Evolutionary conservation across 345 rosid species (phyloP).

Genomic region (Syzygium grande): DNA sequence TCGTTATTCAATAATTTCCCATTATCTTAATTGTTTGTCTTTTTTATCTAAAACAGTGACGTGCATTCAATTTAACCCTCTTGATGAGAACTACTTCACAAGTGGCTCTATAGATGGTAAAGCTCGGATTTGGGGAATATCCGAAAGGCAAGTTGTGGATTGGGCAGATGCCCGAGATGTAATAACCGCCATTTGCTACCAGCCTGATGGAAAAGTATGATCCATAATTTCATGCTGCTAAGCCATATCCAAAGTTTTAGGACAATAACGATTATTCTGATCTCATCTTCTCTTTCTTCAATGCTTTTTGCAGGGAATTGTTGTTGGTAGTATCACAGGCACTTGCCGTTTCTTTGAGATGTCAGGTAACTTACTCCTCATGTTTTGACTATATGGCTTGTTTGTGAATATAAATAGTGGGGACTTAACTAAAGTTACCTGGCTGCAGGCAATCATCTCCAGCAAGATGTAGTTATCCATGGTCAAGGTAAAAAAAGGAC

Average conservation of each 20-base stretch:
- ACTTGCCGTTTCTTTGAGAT: constrained; percentile 59
- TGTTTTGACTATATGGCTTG: neutral
- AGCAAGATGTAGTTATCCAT: constrained; percentile 37
- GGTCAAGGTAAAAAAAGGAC: constrained; percentile 38
- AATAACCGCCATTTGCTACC: constrained; percentile 68
- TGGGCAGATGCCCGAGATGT: constrained; percentile 70
- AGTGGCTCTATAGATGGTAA: constrained; percentile 94
- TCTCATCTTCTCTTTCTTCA: neutral
- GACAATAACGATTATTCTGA: neutral
- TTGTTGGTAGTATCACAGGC: constrained; percentile 63
- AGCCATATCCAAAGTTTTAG: neutral
- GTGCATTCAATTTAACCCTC: constrained; percentile 79
- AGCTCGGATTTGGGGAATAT: constrained; percentile 83
- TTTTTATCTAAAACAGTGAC: constrained; percentile 52
- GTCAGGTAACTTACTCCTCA: constrained; percentile 24
- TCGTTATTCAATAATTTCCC: neutral
- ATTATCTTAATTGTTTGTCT: neutral
- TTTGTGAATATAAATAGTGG: neutral
- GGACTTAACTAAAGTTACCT: neutral
- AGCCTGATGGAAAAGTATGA: constrained; percentile 66
- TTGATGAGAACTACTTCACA: constrained; percentile 55
- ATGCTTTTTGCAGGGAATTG: constrained; percentile 50
- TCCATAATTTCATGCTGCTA: neutral
- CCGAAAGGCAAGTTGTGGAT: constrained; percentile 57
- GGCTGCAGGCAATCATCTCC: constrained; percentile 30